These are phyloP conservation scores for Carex arenaria DNA, from an alignment of 202 grass and related monocot genomes.

Conservation along the genomic window DNA sequence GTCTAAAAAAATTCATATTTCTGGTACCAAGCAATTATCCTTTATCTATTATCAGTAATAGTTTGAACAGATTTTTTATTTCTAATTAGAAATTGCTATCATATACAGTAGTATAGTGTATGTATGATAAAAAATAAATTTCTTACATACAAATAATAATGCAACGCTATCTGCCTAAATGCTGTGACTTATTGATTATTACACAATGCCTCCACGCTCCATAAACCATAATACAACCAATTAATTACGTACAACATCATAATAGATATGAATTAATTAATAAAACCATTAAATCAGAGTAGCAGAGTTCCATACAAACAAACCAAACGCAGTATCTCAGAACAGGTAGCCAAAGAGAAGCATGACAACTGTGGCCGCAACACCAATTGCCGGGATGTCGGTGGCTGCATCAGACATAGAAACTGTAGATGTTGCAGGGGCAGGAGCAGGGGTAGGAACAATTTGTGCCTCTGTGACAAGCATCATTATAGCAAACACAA, in stretches of 20 bases:
- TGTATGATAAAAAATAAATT: background rate
- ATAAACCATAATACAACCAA: background rate
- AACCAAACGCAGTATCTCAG: background rate
- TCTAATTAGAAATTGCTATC: background rate
- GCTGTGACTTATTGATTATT: background rate
- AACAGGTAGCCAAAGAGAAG: background rate
- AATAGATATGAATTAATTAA: background rate
- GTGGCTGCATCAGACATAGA: background rate
- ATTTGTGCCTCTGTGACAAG: background rate
- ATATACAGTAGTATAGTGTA: background rate
- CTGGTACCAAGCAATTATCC: no score
- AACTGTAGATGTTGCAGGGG: background rate
- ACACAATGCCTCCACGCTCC: background rate
- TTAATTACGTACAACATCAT: background rate
- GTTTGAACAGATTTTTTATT: background rate
- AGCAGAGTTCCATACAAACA: background rate
- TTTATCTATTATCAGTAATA: background rate
- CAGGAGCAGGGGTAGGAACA: background rate
- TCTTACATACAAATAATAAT: background rate
- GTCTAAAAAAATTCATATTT: no score
- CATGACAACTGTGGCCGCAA: background rate
- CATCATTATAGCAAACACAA: background rate
- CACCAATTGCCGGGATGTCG: background rate
- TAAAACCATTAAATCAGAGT: background rate
- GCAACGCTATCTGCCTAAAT: background rate